Base-by-base conservation (phyloP, 257 asterid genomes). In the Solanum virginianum region DNA sequence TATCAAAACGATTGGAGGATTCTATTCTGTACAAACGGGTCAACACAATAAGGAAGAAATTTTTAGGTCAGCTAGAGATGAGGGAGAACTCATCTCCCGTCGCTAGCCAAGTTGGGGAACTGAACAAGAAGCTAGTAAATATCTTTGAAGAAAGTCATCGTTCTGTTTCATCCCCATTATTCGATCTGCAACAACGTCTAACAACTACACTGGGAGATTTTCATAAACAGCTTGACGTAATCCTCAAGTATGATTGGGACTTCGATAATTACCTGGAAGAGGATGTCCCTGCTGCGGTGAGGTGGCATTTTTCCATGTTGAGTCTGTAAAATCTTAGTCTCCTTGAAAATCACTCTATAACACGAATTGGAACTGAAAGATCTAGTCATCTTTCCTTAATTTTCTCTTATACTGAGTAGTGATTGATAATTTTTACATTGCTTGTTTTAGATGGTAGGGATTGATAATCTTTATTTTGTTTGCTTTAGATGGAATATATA, bases 251-350 rank as follows among this genome's bases (percentile, higher is more conserved):
- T 90, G 95, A 97, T 86, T 97, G 98, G 98, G 99, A 94, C 93
- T 97, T 97, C 15, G 99, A 97, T 90, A 94, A 92, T 89, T 95
- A 95, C 89, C 92, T 97, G 91, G 98, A 97, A 88, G 98, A 96
- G 91, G 99, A 97, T 79, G 90, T 94, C 88, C 98, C 99, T 88
- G 93, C 95, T 88, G 98, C 91, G 98, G 98, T 97, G 98, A 97
- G 98, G 98, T 93, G 97, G 89, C 95, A 81, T 91, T 88, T 88
- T 80, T 90, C 92, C 89, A 81, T 87, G 87, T 84, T 87, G 84
- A 85, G 86, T 43, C 62, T 75, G 82, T 75, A 51, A 24, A 75
- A 1, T 8, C 32, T 74, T 75, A 14, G 24, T 75, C 45, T 49
- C 62, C 62, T 8, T 49, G 45, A 75, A 49, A 14, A 14, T 29